Evolutionary conservation across 495 filamentous ascomycete species (phyloP).

Genomic region (Hypoxylon fuscum): DNA sequence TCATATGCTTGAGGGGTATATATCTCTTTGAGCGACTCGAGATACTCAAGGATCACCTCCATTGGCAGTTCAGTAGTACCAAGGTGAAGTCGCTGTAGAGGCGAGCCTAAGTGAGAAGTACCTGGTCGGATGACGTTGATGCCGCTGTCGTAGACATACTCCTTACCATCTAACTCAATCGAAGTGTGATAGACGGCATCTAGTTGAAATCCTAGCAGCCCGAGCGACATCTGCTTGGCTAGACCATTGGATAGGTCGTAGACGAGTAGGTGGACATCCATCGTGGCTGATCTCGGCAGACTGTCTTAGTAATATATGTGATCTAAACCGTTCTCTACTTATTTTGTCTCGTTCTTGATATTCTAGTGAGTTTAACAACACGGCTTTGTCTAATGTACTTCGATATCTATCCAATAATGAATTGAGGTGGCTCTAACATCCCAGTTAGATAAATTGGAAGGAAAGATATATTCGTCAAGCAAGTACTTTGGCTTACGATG

Average conservation of each 20-base stretch:
- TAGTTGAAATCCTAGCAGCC: conserved; percentile 74
- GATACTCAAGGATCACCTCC: conserved; percentile 88
- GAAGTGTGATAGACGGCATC: conserved; percentile 95
- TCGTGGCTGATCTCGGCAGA: conserved; percentile 42
- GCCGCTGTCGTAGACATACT: conserved; percentile 68
- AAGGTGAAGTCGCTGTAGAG: conserved; percentile 78
- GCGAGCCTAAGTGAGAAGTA: conserved; percentile 82
- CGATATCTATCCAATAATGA: too few species aligned
- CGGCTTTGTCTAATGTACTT: too few species aligned
- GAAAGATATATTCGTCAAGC: too few species aligned
- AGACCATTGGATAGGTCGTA: conserved; percentile 89
- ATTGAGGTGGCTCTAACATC: too few species aligned
- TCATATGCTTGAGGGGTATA: conserved; percentile 92
- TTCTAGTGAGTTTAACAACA: too few species aligned
- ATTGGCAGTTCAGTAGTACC: conserved; percentile 80
- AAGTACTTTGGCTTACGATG: too few species aligned
- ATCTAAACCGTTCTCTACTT: too few species aligned
- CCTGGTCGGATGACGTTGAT: conserved; percentile 84
- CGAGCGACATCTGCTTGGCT: conserved; percentile 55
- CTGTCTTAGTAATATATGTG: too few species aligned
- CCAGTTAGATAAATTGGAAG: too few species aligned
- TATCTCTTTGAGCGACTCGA: conserved; percentile 81
- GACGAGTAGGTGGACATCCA: conserved; percentile 91
- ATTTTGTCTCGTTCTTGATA: too few species aligned
- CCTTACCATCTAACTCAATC: conserved; percentile 75